Evolutionary conservation across 495 filamentous ascomycete genomes (phyloP).

Genomic region (Daldinia concentrica): DNA sequence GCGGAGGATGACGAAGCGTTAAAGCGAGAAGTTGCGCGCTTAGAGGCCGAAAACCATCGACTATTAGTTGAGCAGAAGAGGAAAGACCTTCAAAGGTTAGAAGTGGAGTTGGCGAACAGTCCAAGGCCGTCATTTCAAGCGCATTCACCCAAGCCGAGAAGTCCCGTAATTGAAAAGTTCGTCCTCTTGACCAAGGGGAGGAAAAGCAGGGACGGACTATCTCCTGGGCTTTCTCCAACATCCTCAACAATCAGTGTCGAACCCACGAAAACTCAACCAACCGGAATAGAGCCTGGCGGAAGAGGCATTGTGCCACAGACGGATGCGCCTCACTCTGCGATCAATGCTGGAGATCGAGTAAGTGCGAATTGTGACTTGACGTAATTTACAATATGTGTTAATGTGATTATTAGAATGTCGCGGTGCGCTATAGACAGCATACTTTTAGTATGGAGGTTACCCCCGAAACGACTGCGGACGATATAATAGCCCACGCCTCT

Average conservation of each 20-base stretch:
- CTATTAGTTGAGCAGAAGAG: slow-evolving; percentile 57
- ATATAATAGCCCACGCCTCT: slow-evolving; percentile 70
- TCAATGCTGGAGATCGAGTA: slow-evolving; percentile 81
- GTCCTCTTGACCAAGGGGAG: slow-evolving; percentile 48
- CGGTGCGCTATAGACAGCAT: slow-evolving; percentile 71
- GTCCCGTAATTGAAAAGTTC: slow-evolving; percentile 53
- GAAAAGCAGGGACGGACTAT: slow-evolving; percentile 45
- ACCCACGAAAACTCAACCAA: slow-evolving; percentile 18
- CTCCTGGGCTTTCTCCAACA: slow-evolving; percentile 42
- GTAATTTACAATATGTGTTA: slow-evolving; percentile 10
- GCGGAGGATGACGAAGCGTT: slow-evolving; percentile 31
- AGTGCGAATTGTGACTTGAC: slow-evolving; percentile 44
- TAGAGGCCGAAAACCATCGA: slow-evolving; percentile 53
- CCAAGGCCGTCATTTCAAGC: slow-evolving; percentile 19
- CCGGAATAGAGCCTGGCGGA: slow-evolving; percentile 48
- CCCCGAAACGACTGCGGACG: slow-evolving; percentile 75
- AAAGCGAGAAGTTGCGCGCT: slow-evolving; percentile 40
- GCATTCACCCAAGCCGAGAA: slow-evolving; percentile 44
- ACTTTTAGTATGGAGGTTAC: slow-evolving; percentile 72
- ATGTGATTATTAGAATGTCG: slow-evolving; percentile 61
- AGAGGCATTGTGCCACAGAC: slow-evolving; percentile 67
- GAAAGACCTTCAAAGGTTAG: slow-evolving; percentile 56
- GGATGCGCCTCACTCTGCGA: slow-evolving; percentile 84
- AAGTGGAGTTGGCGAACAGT: slow-evolving; percentile 52
- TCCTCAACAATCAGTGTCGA: slow-evolving; percentile 43